phyloP scores from a whole-genome alignment of 2,329 filamentous ascomycete species.

The Trichoderma polysporum region DNA sequence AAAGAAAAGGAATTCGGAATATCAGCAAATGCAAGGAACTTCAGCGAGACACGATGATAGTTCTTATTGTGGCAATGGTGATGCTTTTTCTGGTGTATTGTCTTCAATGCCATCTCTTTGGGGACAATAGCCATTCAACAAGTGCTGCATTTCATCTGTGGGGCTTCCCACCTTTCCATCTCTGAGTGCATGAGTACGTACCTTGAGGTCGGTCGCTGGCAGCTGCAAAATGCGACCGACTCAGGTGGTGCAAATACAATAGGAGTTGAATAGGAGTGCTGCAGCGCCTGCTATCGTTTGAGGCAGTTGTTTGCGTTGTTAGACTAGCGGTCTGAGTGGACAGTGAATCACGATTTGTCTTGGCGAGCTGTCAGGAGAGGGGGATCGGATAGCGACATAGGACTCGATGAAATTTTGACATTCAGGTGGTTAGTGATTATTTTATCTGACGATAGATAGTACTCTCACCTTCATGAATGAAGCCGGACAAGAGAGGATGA shows the following conservation, averaged over 20 bases:
- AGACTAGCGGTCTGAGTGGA: not conserved
- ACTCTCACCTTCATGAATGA: not conserved
- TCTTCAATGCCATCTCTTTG: not conserved
- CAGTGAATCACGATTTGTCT: not conserved
- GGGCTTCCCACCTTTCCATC: not conserved
- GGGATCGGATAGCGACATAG: not conserved
- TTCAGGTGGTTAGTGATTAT: not conserved
- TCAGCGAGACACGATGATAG: not conserved
- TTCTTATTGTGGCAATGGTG: slow-evolving; percentile 3
- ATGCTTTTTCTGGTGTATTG: not conserved
- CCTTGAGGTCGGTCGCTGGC: not conserved
- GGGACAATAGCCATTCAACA: slow-evolving; percentile 19
- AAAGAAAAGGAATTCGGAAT: not conserved
- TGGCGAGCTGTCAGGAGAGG: not conserved
- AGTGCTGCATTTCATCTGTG: not conserved
- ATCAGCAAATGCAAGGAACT: not conserved
- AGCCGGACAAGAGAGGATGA: not conserved
- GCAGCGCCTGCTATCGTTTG: not conserved
- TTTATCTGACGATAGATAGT: not conserved
- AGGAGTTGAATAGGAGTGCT: not conserved
- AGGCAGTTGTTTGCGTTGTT: not conserved
- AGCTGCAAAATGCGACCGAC: no score
- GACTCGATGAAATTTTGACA: not conserved
- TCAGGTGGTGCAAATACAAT: not conserved
- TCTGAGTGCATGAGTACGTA: not conserved